These are phyloP conservation scores for Bacidia gigantensis DNA, from an alignment of 495 filamentous ascomycete genomes.

Conservation along the genomic window DNA sequence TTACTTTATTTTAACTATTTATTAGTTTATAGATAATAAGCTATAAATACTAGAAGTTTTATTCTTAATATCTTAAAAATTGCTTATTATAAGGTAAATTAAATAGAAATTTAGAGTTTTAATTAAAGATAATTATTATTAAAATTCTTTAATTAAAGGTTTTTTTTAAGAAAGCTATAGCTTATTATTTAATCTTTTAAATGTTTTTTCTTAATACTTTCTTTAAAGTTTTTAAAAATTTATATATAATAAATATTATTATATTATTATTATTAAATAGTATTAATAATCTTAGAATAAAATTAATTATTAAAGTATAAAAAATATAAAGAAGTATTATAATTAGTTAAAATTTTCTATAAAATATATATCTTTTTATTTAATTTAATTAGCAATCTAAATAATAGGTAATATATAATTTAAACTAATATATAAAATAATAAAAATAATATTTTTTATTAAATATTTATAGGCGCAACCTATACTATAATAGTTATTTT, in stretches of 20 bases:
- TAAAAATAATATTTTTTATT: conserved; percentile 5
- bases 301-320: conserved; percentile 1
- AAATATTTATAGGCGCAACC: not conserved
- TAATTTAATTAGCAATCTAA: not conserved
- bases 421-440: conserved; percentile 3
- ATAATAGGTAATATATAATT: not conserved
- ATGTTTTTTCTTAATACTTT: not conserved
- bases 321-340: not conserved
- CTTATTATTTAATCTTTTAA: not conserved
- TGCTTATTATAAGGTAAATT: not conserved
- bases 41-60: conserved; percentile 3
- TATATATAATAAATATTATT: conserved; percentile 3
- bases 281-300: conserved; percentile 4
- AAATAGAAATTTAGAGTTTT: conserved; percentile 4
- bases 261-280: not conserved
- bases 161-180: not conserved
- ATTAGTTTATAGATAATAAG: conserved; percentile 1
- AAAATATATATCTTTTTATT: not conserved
- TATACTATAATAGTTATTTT: not conserved
- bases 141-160: not conserved
- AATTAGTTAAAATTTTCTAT: not conserved
- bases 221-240: conserved; percentile 2
- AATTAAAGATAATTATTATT: conserved; percentile 2
- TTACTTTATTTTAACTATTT: not conserved
- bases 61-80: conserved; percentile 5